Conservation (phyloP, 2,329 filamentous ascomycete genomes). For the Knoxdaviesia capensis region DNA sequence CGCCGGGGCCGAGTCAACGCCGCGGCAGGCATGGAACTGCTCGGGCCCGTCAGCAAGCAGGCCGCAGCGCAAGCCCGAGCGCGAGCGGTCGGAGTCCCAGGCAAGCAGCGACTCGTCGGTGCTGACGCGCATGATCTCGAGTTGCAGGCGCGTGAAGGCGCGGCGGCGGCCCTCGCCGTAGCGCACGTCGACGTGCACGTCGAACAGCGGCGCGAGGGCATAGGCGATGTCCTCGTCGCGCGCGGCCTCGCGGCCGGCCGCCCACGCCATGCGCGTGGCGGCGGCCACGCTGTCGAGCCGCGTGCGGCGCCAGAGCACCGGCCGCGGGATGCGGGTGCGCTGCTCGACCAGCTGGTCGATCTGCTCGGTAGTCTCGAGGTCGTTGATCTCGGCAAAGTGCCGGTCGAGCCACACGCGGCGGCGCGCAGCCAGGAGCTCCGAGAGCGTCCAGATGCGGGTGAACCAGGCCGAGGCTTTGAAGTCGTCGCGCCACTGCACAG, state of each 20-base stretch:
- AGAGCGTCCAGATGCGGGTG: conserved; percentile 5
- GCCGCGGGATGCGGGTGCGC: conserved; percentile 1
- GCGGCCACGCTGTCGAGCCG: conserved; percentile 1
- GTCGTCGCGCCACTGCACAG: conserved; percentile 1
- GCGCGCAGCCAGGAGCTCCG: conserved; percentile 5
- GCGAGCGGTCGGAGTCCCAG: conserved; percentile 6
- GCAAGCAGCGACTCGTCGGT: conserved; percentile 11
- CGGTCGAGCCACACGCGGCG: conserved; percentile 2
- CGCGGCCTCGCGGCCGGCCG: conserved; percentile 8
- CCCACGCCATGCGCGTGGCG: conserved; percentile 13
- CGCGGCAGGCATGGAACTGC: no score
- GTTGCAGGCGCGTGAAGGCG: conserved; percentile 11
- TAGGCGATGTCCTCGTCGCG: conserved; percentile 12
- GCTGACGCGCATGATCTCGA: conserved; percentile 10
- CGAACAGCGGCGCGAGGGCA: conserved; percentile 13
- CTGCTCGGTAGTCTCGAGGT: neutral
- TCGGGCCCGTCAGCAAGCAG: conserved; percentile 4
- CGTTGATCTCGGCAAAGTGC: conserved; percentile 4
- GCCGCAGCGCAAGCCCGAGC: conserved; percentile 1
- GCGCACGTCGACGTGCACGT: conserved; percentile 12
- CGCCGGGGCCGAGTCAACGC: conserved; percentile 1
- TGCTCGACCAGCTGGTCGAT: neutral
- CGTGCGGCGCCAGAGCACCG: neutral
- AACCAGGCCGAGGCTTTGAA: conserved; percentile 6
- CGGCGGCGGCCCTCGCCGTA: conserved; percentile 12